These are phyloP conservation scores for Mortierella antarctica DNA, from an alignment of 192 early-diverging fungal genomes.

Conservation along the genomic window DNA sequence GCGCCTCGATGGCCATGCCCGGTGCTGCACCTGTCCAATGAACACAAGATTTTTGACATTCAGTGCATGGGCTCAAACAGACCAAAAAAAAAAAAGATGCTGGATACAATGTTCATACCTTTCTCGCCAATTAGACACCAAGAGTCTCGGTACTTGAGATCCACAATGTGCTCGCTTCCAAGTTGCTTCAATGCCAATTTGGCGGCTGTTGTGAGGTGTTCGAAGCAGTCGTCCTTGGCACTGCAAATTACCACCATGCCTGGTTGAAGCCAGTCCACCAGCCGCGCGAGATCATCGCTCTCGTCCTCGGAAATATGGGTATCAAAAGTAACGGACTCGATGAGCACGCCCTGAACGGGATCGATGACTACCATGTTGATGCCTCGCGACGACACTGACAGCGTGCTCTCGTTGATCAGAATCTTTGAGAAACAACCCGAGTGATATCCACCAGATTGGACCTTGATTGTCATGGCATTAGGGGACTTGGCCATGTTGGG, in stretches of 20 bases:
- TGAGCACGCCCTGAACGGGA: slow-evolving; percentile 71
- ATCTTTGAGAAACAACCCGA: slow-evolving; percentile 82
- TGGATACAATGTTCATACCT: slow-evolving; percentile 43
- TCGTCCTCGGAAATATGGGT: slow-evolving; percentile 73
- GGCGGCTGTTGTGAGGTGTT: slow-evolving; percentile 72
- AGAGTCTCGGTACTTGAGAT: slow-evolving; percentile 80
- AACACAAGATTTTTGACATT: background rate
- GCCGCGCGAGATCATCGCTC: slow-evolving; percentile 72
- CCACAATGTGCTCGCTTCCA: slow-evolving; percentile 64
- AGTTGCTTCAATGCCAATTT: slow-evolving; percentile 67
- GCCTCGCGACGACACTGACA: slow-evolving; percentile 73
- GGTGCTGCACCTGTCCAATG: slow-evolving; percentile 25
- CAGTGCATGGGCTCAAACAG: background rate
- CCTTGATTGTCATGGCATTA: slow-evolving; percentile 64
- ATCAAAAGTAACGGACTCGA: slow-evolving; percentile 80
- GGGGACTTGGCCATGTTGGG: slow-evolving; percentile 53
- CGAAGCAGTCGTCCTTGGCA: slow-evolving; percentile 76
- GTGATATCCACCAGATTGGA: slow-evolving; percentile 76
- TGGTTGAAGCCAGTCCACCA: slow-evolving; percentile 71
- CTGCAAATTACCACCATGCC: slow-evolving; percentile 74
- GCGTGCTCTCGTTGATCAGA: slow-evolving; percentile 61
- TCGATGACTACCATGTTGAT: slow-evolving; percentile 82
- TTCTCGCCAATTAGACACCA: slow-evolving; percentile 85
- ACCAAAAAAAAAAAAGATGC: slow-evolving; percentile 3
- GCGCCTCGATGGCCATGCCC: slow-evolving; percentile 66